phyloP scores from a whole-genome alignment of 2,329 filamentous ascomycete species.

The Xylaria sp. region DNA sequence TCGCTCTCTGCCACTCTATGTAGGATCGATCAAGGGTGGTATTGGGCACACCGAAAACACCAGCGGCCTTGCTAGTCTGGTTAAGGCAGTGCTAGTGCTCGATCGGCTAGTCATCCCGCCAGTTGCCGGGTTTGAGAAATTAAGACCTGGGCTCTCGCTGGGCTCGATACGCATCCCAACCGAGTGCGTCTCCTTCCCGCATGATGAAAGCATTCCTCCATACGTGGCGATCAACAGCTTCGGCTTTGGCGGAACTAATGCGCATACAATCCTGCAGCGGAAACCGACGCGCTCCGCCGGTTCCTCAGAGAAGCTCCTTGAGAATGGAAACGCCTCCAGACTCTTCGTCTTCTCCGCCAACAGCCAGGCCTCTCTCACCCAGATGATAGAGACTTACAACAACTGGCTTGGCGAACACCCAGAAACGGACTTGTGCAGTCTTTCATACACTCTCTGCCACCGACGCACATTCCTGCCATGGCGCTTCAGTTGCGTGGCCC shows the following conservation, averaged over 20 bases:
- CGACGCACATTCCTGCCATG: constrained; percentile 14
- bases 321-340: neutral
- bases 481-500: constrained; percentile 14
- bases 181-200: neutral
- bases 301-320: neutral
- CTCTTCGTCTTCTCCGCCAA: constrained; percentile 15
- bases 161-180: constrained; percentile 14
- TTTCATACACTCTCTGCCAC: constrained; percentile 19
- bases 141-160: constrained; percentile 18
- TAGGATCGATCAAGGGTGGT: constrained; percentile 23
- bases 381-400: constrained; percentile 3
- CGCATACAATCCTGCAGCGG: constrained; percentile 3
- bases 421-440: neutral
- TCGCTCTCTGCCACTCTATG: constrained; percentile 7
- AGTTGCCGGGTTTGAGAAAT: constrained; percentile 5
- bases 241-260: constrained; percentile 20
- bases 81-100: constrained; percentile 20
- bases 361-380: constrained; percentile 6
- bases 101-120: constrained; percentile 17
- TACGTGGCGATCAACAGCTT: constrained; percentile 17
- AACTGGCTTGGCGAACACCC: constrained; percentile 5
- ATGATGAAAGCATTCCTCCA: neutral
- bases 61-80: constrained; percentile 19
- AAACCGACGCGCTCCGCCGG: neutral
- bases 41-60: constrained; percentile 23